A percentile compares a stretch with the other conserved stretches of the same genome.
These are phyloP conservation scores for Oryza officinalis DNA, from an alignment of 176 grass and related monocot species.

Conservation along the genomic window DNA sequence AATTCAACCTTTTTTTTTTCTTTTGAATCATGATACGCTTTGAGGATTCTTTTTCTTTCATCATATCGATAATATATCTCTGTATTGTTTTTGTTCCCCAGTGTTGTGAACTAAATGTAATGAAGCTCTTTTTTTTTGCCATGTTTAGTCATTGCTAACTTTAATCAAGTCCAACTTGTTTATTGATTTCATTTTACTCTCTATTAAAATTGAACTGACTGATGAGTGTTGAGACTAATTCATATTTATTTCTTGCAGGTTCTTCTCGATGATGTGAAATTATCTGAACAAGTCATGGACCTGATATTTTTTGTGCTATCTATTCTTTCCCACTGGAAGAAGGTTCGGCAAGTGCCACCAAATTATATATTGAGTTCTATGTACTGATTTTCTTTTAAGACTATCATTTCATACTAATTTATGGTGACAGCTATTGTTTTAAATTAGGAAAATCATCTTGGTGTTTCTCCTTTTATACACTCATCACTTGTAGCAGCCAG, in stretches of 20 bases:
- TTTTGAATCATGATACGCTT: constrained; percentile 15
- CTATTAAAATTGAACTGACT: constrained; percentile 21
- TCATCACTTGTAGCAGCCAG: constrained; percentile 71
- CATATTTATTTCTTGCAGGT: constrained; percentile 57
- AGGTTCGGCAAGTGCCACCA: constrained; percentile 53
- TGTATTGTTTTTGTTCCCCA: neutral
- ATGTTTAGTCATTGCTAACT: neutral
- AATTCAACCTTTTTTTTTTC: neutral
- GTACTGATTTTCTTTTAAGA: constrained; percentile 19
- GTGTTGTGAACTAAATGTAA: neutral
- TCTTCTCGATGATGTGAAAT: constrained; percentile 85
- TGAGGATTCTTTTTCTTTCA: neutral
- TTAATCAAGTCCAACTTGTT: neutral
- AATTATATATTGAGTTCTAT: constrained; percentile 18
- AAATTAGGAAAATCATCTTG: constrained; percentile 67
- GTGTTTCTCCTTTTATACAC: constrained; percentile 65
- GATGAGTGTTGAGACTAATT: neutral
- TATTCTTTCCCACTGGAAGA: constrained; percentile 74
- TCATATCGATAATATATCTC: neutral
- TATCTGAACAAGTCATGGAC: constrained; percentile 95
- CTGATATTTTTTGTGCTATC: constrained; percentile 75
- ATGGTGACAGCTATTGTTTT: constrained; percentile 43
- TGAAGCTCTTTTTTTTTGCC: neutral
- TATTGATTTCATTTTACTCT: constrained; percentile 5
- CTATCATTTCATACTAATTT: constrained; percentile 48